These are phyloP conservation scores for Coemansia sp. DNA, from an alignment of 192 early-diverging fungal genomes.

Conservation along the genomic window DNA sequence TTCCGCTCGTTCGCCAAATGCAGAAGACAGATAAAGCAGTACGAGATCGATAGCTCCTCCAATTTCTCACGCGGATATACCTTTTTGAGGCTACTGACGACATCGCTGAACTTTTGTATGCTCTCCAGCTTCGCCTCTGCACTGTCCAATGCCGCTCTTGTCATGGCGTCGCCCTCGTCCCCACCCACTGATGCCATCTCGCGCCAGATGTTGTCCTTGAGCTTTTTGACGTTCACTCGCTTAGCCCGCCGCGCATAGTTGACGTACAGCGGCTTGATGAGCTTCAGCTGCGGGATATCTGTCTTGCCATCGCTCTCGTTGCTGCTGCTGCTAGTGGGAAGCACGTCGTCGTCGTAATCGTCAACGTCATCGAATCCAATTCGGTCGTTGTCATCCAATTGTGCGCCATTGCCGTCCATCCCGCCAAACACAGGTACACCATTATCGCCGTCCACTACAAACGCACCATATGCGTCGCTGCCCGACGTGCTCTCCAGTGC, in stretches of 20 bases:
- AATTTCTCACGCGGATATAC: slow-evolving; percentile 77
- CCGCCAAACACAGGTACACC: slow-evolving; percentile 32
- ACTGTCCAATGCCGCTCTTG: neutral
- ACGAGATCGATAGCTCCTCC: slow-evolving; percentile 93
- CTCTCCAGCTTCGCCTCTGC: slow-evolving; percentile 48
- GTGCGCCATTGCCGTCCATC: slow-evolving; percentile 9
- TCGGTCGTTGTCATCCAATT: slow-evolving; percentile 20
- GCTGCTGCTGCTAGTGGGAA: slow-evolving; percentile 9
- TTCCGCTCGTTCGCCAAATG: slow-evolving; percentile 96
- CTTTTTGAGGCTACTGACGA: slow-evolving; percentile 70
- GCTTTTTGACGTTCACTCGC: slow-evolving; percentile 88
- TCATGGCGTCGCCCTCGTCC: slow-evolving; percentile 12
- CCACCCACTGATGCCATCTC: slow-evolving; percentile 51
- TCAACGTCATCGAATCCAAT: slow-evolving; percentile 42
- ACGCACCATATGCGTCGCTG: slow-evolving; percentile 32
- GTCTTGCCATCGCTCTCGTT: slow-evolving; percentile 19
- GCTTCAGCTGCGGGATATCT: slow-evolving; percentile 59
- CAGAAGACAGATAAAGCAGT: slow-evolving; percentile 95
- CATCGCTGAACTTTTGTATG: slow-evolving; percentile 69
- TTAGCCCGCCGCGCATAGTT: slow-evolving; percentile 89
- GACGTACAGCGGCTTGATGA: slow-evolving; percentile 66
- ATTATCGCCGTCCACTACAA: slow-evolving; percentile 45
- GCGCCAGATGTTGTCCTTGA: slow-evolving; percentile 97
- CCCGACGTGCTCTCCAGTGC: slow-evolving; percentile 9
- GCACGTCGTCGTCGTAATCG: slow-evolving; percentile 36